Evolutionary conservation across 2,329 filamentous ascomycete species (phyloP).

Genomic region (Hypoxylon sp.): DNA sequence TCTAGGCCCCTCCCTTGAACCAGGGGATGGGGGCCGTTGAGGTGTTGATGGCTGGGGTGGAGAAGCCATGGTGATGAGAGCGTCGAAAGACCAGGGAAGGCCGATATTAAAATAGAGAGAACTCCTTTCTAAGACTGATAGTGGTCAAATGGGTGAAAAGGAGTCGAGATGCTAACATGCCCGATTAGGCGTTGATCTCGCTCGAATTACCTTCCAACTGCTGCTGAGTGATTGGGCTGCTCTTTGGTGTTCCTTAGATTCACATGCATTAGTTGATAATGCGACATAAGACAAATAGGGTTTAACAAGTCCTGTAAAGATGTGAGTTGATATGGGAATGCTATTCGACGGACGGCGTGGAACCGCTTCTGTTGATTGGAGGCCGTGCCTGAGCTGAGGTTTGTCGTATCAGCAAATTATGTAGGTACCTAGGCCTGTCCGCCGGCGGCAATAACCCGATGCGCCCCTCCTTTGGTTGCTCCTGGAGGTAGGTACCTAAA

Average conservation of each 20-base stretch:
- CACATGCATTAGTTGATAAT: conserved; percentile 16
- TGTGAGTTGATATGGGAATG: conserved; percentile 8
- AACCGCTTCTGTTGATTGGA: conserved; percentile 25
- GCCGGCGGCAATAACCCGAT: conserved; percentile 30
- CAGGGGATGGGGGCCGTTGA: conserved; percentile 18
- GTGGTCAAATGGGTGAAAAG: not conserved
- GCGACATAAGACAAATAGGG: conserved; percentile 1
- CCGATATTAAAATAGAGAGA: not conserved
- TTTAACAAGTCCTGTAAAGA: conserved; percentile 13
- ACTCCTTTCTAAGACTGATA: not conserved
- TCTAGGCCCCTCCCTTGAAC: conserved; percentile 6
- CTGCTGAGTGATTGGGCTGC: not conserved
- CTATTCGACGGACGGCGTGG: conserved; percentile 5
- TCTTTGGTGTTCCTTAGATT: conserved; percentile 4
- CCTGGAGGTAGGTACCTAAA: conserved; percentile 29
- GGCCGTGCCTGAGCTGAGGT: conserved; percentile 29
- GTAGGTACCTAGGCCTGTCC: conserved; percentile 8
- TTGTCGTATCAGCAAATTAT: conserved; percentile 9
- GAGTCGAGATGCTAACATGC: not conserved
- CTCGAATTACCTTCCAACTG: conserved; percentile 2
- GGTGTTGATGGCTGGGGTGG: conserved; percentile 31
- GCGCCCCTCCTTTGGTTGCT: conserved; percentile 12
- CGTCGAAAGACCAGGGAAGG: not conserved
- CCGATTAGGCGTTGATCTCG: not conserved
- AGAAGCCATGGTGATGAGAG: conserved; percentile 34